A percentile compares a stretch with the other conserved stretches of the same genome.
Conservation (phyloP, 2,329 filamentous ascomycete species). For the Whalleya microplaca region DNA sequence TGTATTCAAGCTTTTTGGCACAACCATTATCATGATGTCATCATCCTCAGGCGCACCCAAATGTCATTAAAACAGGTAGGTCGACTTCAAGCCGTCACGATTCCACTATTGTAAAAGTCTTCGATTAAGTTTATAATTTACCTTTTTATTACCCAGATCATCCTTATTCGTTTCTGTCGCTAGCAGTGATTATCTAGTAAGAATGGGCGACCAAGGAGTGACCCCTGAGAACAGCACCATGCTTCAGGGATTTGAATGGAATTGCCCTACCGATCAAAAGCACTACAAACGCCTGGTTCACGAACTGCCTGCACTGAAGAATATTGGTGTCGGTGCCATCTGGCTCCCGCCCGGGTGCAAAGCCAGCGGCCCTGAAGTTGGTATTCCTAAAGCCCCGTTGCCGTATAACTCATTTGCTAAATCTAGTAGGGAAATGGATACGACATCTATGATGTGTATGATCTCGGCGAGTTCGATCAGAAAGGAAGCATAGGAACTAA, state of each 20-base stretch:
- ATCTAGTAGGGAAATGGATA: slow-evolving; percentile 64
- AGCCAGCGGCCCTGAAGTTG: background rate
- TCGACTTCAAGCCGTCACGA: too few relatives aligned
- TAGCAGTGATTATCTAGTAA: slow-evolving; percentile 4
- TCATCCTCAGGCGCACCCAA: too few relatives aligned
- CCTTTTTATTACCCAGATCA: background rate
- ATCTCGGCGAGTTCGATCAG: slow-evolving; percentile 73
- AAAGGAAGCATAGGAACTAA: slow-evolving; percentile 67
- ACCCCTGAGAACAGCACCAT: slow-evolving; percentile 29
- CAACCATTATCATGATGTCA: too few relatives aligned
- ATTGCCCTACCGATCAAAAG: slow-evolving; percentile 61
- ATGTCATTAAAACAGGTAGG: too few relatives aligned
- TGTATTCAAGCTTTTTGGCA: too few relatives aligned
- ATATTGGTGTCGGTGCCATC: slow-evolving; percentile 38
- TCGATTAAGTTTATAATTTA: background rate
- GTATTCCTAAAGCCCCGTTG: background rate
- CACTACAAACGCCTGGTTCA: slow-evolving; percentile 64
- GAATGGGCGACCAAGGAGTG: slow-evolving; percentile 26
- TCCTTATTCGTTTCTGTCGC: background rate
- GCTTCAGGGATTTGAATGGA: slow-evolving; percentile 75
- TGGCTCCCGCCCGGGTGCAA: background rate
- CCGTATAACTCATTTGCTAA: background rate
- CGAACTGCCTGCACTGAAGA: slow-evolving; percentile 51
- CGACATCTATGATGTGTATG: slow-evolving; percentile 71
- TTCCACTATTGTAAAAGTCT: too few relatives aligned